Base-by-base conservation (phyloP, 768 basidiomycete genomes). In the Xerocomellus amylosporus region DNA sequence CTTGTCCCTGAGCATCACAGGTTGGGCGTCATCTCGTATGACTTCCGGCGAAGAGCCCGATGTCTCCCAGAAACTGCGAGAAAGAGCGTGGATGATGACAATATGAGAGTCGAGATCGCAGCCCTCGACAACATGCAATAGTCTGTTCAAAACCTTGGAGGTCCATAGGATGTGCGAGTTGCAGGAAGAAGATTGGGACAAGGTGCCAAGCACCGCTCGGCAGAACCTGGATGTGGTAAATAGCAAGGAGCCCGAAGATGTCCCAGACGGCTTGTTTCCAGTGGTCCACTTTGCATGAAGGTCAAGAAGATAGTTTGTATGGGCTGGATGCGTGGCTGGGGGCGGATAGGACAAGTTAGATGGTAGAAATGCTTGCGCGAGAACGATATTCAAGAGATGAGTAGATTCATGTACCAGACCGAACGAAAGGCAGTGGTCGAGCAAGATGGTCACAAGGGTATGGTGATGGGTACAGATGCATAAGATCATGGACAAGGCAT, bases 401-500 rank as follows among this genome's bases (percentile, higher is more conserved):
- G 68, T 65, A 22, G 81, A 76, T 62, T 85, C 78, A 13, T 70
- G 59, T 6, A 66, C 49, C 6, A 86, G 71, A 28, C 70, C 63
- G 54, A 76, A 72, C n/a, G 73, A 61, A 12, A 83, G 64, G 36
- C 77, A 74, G n/a, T 80, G 64, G n/a, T 83, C 78, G 1, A 86
- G 73, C 1, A 86, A 73, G 33, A 73, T 64, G 15, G 67, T 73
- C 28, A 82, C 63, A 13, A 86, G 73, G 7, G 80, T 79, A 30
- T 77, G 76, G 56, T 82, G 73, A 45, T 70, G 75, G 5, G 76
- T 71, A 53, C 78, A 82, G 4, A 69, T 66, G 22, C 69, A 68
- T 38, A 85, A 64, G 14, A 82, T 72, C 28, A 83, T 63, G 22
- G 72, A 73, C 8, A 85, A 64, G 9, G 83, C 79, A 62, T 86